Conservation (phyloP, 129 eudicot genomes). For the Flaveria linearis region DNA sequence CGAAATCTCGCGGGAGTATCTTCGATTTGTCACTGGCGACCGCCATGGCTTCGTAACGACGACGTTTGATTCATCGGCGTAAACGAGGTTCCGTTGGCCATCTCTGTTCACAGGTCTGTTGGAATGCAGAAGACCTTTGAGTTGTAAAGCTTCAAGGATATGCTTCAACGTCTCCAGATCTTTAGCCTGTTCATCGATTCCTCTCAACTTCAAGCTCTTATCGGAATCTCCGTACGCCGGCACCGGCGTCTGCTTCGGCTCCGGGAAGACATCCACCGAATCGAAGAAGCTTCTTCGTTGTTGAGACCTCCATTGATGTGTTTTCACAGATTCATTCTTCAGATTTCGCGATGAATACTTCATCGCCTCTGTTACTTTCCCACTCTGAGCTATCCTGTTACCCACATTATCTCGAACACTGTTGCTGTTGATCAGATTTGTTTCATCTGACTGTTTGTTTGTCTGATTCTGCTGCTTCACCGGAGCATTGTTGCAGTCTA, state of each 20-base stretch:
- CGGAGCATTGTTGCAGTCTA: conserved; percentile 32
- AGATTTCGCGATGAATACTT: conserved; percentile 17
- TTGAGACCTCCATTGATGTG: conserved; percentile 44
- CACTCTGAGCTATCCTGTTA: conserved; percentile 17
- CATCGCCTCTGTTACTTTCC: conserved; percentile 32
- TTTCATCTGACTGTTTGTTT: conserved; percentile 26
- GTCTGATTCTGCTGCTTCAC: neutral
- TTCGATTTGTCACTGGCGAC: conserved; percentile 28
- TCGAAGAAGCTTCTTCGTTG: conserved; percentile 60
- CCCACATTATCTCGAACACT: conserved; percentile 22
- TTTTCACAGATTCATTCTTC: conserved; percentile 29
- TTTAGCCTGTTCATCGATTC: conserved; percentile 33
- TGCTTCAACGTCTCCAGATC: conserved; percentile 41
- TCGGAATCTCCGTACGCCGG: conserved; percentile 60
- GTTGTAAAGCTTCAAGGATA: conserved; percentile 41
- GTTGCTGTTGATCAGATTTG: conserved; percentile 18
- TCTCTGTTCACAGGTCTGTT: conserved; percentile 18
- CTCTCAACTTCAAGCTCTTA: conserved; percentile 48
- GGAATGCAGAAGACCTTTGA: conserved; percentile 43
- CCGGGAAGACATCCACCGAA: conserved; percentile 73
- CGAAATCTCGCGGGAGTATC: conserved; percentile 35
- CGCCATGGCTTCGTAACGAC: conserved; percentile 54
- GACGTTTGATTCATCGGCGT: conserved; percentile 56
- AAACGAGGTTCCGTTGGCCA: conserved; percentile 51
- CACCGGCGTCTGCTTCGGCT: conserved; percentile 45